Evolutionary conservation across 2,329 filamentous ascomycete species (phyloP), one percentile per base, ranked within the genome.

Genomic region (Penicillium thymicola): DNA sequence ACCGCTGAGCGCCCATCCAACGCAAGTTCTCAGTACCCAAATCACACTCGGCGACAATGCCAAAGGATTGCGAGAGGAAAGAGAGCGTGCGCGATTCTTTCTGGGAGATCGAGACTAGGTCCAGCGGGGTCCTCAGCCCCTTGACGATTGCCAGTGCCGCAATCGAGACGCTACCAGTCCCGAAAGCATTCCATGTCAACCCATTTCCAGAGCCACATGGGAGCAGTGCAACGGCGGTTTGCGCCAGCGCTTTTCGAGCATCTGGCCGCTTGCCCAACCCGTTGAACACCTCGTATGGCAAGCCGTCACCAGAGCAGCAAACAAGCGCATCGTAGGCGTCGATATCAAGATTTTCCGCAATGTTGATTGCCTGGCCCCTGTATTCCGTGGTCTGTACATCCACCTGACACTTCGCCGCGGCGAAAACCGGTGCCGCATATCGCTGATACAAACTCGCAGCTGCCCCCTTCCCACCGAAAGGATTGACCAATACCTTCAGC

Each of bases 141-240:
- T 99, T 99, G 67, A 97, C 84, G 45, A 97, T 86, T 25, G 86
- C 87, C 59, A 97, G 78, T 0, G 93, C 90, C 0, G 92, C 91
- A 44, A 90, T 73, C 58, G 86, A 89, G 9, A 89, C 83, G 61
- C 84, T 86, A 61, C 88, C 83, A 0, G 92, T 92, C 5, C 93
- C 94, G 63, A 90, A 91, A 45, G 95, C 77, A 72, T 97, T 97
- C 77, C 89, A 87, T 60, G 90, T 89, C 86, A 97, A 89, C 23
- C 90, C 94, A 72, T 99, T 99, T 6, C 94, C 94, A 48, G 90
- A 94, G 14, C 94, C 94, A 69, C 92, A 96, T 1, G 94, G 94
- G 36, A 99, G 81, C 69, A 96, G 90, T 23, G 87, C 88, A 2
- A 99, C 86, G 0, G 94, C 90, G 14, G 97, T 77, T 67, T 87